Base-by-base conservation (phyloP, 345 rosid species). In the Gossypium ekmanianum region DNA sequence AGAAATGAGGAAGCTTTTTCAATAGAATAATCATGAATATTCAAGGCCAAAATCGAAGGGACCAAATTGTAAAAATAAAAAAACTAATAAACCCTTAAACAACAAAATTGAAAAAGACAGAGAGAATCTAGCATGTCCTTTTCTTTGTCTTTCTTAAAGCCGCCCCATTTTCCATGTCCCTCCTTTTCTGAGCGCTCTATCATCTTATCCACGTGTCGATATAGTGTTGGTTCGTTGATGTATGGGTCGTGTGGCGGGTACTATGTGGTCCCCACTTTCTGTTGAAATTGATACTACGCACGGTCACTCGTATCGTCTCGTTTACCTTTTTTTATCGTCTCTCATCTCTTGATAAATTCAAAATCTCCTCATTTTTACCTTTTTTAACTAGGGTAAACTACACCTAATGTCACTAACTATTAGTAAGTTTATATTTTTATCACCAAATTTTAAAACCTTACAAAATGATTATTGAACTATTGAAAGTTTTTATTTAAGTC, bases 311-410 rank as follows among this genome's bases (percentile, higher is more conserved):
- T 67, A 3, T 20, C 44, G 8, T 29, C 11, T 61, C 44, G 3
- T 57, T 20, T 1, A 9, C 13, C 14, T 10, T 43, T 18, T 3
- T 68, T 5, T 68, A 24, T 68, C 57, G 18, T 68, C 22, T 68
- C 43, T 24, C 72, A 24, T 67, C 2, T 68, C 56, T 11, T 47
- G 18, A 67, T 47, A 68, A 68, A 22, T 66, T 66, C 70, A 65
- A 65, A 44, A 10, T 65, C 10, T n/a, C 51, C 26, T 65, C 52
- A 39, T 63, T 34, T 16, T 1, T 0, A 26, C 1, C 4, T 22
- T 11, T 27, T 61, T 24, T 34, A 34, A 34, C 39, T 0, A 34
- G 6, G 39, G 6, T 34, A 34, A 34, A 34, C 0, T 34, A 34
- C 6, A 34, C 39, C 39, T 4, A 34, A 34, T 4, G 6, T 34